A percentile compares a stretch with the other conserved stretches of the same genome.
Evolutionary conservation across 2,329 filamentous ascomycete genomes (phyloP).

Genomic region (Fusarium lateritium): DNA sequence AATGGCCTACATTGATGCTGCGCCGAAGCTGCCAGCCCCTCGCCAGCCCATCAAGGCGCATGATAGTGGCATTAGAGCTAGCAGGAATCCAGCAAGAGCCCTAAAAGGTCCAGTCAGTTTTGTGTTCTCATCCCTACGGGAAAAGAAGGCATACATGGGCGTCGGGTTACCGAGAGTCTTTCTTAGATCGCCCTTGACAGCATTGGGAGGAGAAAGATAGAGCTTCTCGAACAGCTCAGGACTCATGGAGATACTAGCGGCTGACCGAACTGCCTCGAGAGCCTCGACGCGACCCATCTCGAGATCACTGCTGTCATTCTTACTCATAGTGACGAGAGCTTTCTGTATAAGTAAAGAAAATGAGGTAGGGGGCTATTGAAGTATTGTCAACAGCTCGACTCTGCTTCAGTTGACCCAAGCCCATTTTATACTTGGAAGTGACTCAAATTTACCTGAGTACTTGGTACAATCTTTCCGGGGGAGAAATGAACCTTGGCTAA

Average conservation of each 20-base stretch:
- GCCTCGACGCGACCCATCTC: conserved; percentile 6
- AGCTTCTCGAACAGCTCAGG: conserved; percentile 74
- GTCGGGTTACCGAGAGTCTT: conserved; percentile 72
- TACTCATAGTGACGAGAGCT: background rate
- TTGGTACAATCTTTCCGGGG: too few relatives aligned
- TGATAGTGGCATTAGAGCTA: conserved; percentile 62
- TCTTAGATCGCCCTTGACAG: conserved; percentile 65
- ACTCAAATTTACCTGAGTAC: too few relatives aligned
- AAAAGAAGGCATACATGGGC: conserved; percentile 57
- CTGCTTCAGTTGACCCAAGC: too few relatives aligned
- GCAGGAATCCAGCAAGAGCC: conserved; percentile 65
- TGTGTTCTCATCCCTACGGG: too few relatives aligned
- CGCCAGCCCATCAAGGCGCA: conserved; percentile 68
- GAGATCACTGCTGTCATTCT: conserved; percentile 2
- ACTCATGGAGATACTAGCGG: conserved; percentile 62
- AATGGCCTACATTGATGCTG: conserved; percentile 62
- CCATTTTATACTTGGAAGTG: too few relatives aligned
- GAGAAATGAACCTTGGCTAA: too few relatives aligned
- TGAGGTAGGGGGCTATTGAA: too few relatives aligned
- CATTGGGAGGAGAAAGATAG: conserved; percentile 67
- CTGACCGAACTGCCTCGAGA: conserved; percentile 39
- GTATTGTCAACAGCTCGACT: too few relatives aligned
- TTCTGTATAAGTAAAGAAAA: too few relatives aligned
- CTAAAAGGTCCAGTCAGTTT: conserved; percentile 47
- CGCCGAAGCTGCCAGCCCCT: conserved; percentile 62